phyloP scores from a whole-genome alignment of 139 green algal genomes.

The Chlamydomonas eustigma region DNA sequence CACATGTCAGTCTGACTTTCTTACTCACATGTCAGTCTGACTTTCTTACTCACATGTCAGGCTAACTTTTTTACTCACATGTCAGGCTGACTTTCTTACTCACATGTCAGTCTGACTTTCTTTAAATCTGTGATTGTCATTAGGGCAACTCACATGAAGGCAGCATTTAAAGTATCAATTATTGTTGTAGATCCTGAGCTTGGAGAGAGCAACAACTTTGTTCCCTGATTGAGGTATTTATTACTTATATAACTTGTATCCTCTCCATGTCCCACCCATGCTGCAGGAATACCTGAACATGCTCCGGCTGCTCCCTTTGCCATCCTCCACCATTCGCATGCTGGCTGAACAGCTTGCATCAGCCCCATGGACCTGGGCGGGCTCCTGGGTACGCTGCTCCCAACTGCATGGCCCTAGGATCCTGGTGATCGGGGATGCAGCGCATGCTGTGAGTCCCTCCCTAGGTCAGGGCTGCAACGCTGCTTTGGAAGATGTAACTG shows the following conservation, averaged over 20 bases:
- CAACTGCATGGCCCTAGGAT: slow-evolving; percentile 16
- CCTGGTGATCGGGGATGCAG: slow-evolving; percentile 38
- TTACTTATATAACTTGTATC: not conserved
- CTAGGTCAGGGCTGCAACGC: slow-evolving; percentile 40
- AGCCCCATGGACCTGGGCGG: slow-evolving; percentile 8
- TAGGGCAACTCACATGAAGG: too few relatives aligned
- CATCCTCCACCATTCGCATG: not conserved
- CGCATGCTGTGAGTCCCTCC: slow-evolving; percentile 22
- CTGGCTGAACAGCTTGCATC: not conserved
- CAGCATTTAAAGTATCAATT: too few relatives aligned
- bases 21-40: too few relatives aligned
- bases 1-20: too few relatives aligned
- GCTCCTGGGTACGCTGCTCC: slow-evolving; percentile 20
- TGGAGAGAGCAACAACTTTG: too few relatives aligned
- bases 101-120: too few relatives aligned
- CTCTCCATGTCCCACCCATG: not conserved
- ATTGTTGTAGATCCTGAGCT: too few relatives aligned
- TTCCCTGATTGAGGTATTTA: not conserved
- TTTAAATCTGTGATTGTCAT: too few relatives aligned
- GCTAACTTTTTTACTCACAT: too few relatives aligned
- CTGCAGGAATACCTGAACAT: slow-evolving; percentile 7
- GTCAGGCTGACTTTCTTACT: too few relatives aligned
- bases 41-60: too few relatives aligned
- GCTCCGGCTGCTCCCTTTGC: slow-evolving; percentile 1
- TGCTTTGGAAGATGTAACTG: slow-evolving; percentile 25